Conservation (phyloP, 768 basidiomycete genomes). For the Postia placenta region DNA sequence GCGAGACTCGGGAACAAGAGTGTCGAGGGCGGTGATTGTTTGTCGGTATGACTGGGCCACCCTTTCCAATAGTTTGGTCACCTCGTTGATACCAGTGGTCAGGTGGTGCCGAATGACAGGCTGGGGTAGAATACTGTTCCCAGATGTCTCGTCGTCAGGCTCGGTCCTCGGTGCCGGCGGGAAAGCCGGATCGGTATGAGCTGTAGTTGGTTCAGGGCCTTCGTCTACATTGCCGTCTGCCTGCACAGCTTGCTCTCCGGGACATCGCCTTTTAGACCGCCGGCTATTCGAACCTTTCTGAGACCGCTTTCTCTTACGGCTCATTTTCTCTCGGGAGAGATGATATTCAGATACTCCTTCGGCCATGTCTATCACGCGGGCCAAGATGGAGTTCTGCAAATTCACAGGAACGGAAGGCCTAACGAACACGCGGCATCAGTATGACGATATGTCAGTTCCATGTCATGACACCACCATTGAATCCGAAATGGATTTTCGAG, state of each 20-base stretch:
- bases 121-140: conserved; percentile 1
- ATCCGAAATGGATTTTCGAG: conserved; percentile 70
- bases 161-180: background rate
- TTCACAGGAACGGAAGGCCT: conserved; percentile 44
- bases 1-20: background rate
- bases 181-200: background rate
- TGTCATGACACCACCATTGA: conserved; percentile 43
- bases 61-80: conserved; percentile 66
- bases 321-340: conserved; percentile 23
- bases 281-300: background rate
- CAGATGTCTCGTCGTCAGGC: background rate
- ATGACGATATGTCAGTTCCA: conserved; percentile 1
- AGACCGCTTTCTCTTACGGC: conserved; percentile 35
- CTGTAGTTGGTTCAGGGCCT: background rate
- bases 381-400: conserved; percentile 55
- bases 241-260: background rate
- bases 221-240: background rate
- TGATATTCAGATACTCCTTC: conserved; percentile 45
- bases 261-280: background rate
- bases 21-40: background rate
- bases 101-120: conserved; percentile 45
- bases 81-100: conserved; percentile 70
- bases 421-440: background rate
- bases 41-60: conserved; percentile 33
- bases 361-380: conserved; percentile 42